Evolutionary conservation across 148 eudicot species (phyloP).

Genomic region (Cornus suecica): DNA sequence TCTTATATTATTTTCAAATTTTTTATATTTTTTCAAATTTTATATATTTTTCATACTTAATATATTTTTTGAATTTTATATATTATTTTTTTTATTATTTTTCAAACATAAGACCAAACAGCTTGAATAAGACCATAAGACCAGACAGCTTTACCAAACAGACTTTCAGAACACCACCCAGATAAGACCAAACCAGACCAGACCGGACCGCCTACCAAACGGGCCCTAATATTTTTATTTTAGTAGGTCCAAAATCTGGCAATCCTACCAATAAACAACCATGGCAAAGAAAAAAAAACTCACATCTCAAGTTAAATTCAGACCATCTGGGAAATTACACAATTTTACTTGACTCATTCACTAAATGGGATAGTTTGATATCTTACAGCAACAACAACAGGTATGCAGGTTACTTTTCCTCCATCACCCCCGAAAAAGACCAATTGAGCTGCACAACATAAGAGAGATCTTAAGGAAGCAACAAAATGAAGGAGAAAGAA

Average conservation of each 20-base stretch:
- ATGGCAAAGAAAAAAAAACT: not conserved
- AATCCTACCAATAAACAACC: not conserved
- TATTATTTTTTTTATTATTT: too few relatives aligned
- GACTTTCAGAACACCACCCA: too few relatives aligned
- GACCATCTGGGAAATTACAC: not conserved
- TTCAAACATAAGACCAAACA: too few relatives aligned
- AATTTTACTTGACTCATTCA: not conserved
- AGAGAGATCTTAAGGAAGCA: not conserved
- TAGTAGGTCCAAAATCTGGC: not conserved
- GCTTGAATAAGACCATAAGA: too few relatives aligned
- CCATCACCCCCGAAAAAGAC: constrained; percentile 49
- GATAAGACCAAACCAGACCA: too few relatives aligned
- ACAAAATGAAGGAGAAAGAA: constrained; percentile 6
- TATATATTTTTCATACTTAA: too few relatives aligned
- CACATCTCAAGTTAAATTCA: not conserved
- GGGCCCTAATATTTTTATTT: not conserved
- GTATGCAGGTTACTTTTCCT: constrained; percentile 61
- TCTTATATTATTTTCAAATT: too few relatives aligned
- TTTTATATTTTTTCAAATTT: too few relatives aligned
- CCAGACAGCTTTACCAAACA: too few relatives aligned
- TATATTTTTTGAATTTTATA: too few relatives aligned
- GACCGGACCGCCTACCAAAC: too few relatives aligned
- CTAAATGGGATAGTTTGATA: constrained; percentile 10
- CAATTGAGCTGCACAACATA: constrained; percentile 77
- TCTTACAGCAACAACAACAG: constrained; percentile 96